Base-by-base conservation (phyloP, 345 rosid genomes). In the Eucalyptus globulus region DNA sequence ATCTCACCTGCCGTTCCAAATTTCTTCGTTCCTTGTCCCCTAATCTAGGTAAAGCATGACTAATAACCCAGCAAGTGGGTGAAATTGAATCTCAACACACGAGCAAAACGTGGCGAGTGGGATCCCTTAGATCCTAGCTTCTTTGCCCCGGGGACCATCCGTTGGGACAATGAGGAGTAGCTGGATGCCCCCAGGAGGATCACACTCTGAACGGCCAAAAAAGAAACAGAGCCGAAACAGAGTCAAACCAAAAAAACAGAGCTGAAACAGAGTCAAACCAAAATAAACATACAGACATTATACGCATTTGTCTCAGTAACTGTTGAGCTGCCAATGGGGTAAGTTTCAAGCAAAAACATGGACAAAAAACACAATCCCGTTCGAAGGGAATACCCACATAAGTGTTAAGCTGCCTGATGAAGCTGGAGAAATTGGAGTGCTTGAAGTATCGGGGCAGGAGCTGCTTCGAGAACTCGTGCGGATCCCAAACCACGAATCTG, bases 341-440 rank as follows among this genome's bases (percentile, higher is more conserved):
- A 8, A 67, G 22, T 31, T 67, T 15, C 80, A 8, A 31, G 80
- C 21, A 67, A 65, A 67, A 67, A 67, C 21, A 67, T 8, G 11
- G 40, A 7, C 40, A n/a, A 31, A 86, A 49, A 49, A 49, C 4
- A 47, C 2, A 14, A 47, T 29, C 11, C 56, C 37, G 40, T 21
- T 44, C 31, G 29, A 26, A 45, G 40, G 31, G 11, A 15, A 22
- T 34, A 86, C 96, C 93, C 83, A 94, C 97, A 53, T 93, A 95
- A 54, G 96, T 93, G 89, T 95, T 95, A 87, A 95, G 95, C 89
- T 95, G 97, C 80, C 97, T 93, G 87, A 95, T 87, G 88, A 95
- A 95, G 91, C 96, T 95, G 43, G 97, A 93, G 92, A 95, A 95
- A 56, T 95, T 95, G 45, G 87, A 93, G 94, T 95, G 97, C 90